These are phyloP conservation scores for Galeopsis tetrahit DNA, from an alignment of 257 asterid genomes.

Conservation along the genomic window DNA sequence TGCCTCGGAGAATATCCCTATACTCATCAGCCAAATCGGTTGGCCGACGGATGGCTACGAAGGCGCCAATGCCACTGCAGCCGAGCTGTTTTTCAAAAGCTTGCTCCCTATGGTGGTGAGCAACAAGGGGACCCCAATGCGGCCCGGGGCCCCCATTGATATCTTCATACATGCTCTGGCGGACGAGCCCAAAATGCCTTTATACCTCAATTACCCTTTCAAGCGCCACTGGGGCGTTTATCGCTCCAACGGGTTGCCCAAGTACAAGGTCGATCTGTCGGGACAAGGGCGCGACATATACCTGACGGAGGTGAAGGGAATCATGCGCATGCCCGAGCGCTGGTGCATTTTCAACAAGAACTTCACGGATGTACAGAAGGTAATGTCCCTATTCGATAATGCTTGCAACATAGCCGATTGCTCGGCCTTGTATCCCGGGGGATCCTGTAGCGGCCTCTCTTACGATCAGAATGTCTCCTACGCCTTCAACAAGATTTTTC, in stretches of 20 bases:
- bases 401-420: conserved; percentile 35
- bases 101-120: conserved; percentile 31
- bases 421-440: conserved; percentile 28
- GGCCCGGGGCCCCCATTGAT: conserved; percentile 42
- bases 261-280: conserved; percentile 49
- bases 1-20: neutral
- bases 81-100: conserved; percentile 41
- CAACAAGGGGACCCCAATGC: conserved; percentile 51
- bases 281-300: conserved; percentile 41
- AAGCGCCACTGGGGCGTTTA: conserved; percentile 43
- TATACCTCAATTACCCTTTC: neutral
- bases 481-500: conserved; percentile 43
- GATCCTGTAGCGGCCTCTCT: conserved; percentile 40
- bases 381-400: neutral
- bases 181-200: conserved; percentile 38
- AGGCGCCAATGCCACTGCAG: conserved; percentile 30
- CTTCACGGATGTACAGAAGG: neutral
- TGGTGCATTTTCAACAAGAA: conserved; percentile 42
- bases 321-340: conserved; percentile 44
- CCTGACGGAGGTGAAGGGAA: conserved; percentile 38
- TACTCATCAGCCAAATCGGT: conserved; percentile 38
- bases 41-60: conserved; percentile 61
- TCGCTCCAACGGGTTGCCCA: conserved; percentile 45
- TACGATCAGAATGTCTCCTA: conserved; percentile 28
- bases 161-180: conserved; percentile 31